phyloP scores from a whole-genome alignment of 2,329 filamentous ascomycete species.

The Fusarium pseudoanthophilum region DNA sequence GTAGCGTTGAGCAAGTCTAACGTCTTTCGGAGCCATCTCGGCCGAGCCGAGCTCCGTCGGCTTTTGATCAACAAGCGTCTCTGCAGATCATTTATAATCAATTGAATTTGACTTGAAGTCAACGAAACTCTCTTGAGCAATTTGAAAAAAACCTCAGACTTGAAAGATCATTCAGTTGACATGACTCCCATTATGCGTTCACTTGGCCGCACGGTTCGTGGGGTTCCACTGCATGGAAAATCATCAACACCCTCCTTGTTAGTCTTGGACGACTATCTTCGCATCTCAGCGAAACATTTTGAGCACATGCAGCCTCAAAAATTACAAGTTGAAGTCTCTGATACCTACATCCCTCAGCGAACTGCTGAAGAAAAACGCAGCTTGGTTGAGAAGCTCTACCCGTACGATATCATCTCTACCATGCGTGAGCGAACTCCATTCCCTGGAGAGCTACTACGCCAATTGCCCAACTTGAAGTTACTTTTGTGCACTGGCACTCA shows the following conservation, averaged over 20 bases:
- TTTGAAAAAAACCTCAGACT: rapidly evolving
- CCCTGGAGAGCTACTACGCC: neutral
- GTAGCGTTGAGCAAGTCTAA: neutral
- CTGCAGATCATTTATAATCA: neutral
- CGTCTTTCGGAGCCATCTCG: neutral
- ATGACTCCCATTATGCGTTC: neutral
- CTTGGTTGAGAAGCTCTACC: neutral
- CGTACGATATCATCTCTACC: neutral
- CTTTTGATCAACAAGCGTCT: neutral
- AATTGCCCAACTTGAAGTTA: neutral
- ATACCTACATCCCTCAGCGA: neutral
- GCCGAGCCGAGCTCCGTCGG: neutral
- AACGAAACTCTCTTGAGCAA: rapidly evolving
- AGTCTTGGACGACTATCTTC: neutral
- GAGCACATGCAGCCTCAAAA: neutral
- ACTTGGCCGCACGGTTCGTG: neutral
- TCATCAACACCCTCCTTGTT: neutral
- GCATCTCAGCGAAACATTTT: neutral
- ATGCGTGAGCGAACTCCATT: neutral
- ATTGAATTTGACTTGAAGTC: rapidly evolving
- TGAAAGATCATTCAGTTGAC: rapidly evolving
- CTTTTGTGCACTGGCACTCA: neutral
- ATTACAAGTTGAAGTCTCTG: neutral
- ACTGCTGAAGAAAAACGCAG: neutral
- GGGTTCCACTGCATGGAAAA: neutral